phyloP scores from a whole-genome alignment of 164 flowering plant genomes.

The Tetracentron sinense region DNA sequence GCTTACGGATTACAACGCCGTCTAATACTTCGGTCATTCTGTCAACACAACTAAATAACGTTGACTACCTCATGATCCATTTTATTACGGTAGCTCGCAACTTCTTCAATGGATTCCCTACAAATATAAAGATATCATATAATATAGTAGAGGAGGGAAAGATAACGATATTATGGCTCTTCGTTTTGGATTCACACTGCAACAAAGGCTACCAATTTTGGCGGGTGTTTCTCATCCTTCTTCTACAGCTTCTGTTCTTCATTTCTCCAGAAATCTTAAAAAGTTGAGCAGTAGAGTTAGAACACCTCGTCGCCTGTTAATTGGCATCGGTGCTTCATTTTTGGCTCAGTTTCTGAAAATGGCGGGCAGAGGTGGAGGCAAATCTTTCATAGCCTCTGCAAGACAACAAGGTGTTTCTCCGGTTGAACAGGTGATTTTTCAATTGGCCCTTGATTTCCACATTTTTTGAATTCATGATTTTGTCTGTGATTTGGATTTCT shows the following conservation, averaged over 20 bases:
- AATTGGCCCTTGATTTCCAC: background rate
- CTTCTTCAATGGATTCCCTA: background rate
- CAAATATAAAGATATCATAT: background rate
- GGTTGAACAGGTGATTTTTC: constrained; percentile 50
- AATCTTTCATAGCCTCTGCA: constrained; percentile 62
- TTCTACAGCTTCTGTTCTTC: background rate
- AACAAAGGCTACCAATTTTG: constrained; percentile 3
- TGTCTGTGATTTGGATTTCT: constrained; percentile 1
- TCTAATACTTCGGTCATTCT: too few relatives aligned
- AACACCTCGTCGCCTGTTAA: constrained; percentile 42
- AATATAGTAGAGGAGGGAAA: background rate
- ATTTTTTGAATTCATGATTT: background rate
- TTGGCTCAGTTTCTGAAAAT: constrained; percentile 46
- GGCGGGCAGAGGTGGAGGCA: constrained; percentile 36
- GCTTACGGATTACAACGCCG: background rate
- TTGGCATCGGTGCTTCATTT: constrained; percentile 58
- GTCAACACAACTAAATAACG: too few relatives aligned
- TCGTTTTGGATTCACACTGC: constrained; percentile 1
- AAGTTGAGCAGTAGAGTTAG: constrained; percentile 11
- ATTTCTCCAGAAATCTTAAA: constrained; percentile 11
- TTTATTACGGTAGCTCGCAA: background rate
- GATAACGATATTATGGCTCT: constrained; percentile 5
- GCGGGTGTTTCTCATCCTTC: constrained; percentile 8
- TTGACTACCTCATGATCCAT: too few relatives aligned
- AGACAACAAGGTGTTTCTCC: constrained; percentile 35